Evolutionary conservation across 495 filamentous ascomycete species (phyloP).

Genomic region (Penicillium chermesinum): DNA sequence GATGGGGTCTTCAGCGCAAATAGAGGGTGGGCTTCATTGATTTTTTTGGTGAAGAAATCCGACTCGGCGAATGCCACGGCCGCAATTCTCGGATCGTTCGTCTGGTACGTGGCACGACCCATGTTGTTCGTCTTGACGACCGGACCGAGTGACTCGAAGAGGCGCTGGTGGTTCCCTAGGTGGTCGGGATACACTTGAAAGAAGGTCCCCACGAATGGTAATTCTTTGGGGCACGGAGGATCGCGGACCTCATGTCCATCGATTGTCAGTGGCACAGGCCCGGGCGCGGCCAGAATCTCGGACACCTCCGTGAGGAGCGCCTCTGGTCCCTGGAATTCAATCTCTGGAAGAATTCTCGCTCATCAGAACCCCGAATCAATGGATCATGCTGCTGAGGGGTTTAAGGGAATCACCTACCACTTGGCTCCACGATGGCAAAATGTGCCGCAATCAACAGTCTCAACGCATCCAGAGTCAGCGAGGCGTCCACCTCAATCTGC

Average conservation of each 20-base stretch:
- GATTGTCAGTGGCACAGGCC: conserved; percentile 26
- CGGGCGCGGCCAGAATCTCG: conserved; percentile 24
- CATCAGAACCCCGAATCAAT: too few species aligned
- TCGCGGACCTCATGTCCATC: conserved; percentile 40
- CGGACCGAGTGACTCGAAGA: conserved; percentile 48
- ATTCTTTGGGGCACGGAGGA: conserved; percentile 38
- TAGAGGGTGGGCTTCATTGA: conserved; percentile 45
- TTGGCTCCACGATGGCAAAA: conserved; percentile 38
- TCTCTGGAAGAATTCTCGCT: too few species aligned
- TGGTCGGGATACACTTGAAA: conserved; percentile 54
- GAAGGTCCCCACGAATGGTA: conserved; percentile 48
- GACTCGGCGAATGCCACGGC: conserved; percentile 38
- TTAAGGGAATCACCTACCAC: conserved; percentile 7
- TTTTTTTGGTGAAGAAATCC: conserved; percentile 49
- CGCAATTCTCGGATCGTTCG: conserved; percentile 43
- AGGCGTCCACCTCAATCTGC: conserved; percentile 32
- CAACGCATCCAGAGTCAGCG: conserved; percentile 27
- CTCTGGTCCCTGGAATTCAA: conserved; percentile 33
- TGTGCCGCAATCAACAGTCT: conserved; percentile 37
- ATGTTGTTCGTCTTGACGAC: conserved; percentile 51
- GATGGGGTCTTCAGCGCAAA: conserved; percentile 34
- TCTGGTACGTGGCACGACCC: conserved; percentile 44
- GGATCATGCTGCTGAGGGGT: background rate
- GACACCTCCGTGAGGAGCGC: conserved; percentile 15
- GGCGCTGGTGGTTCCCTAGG: conserved; percentile 51